Evolutionary conservation across 2,329 filamentous ascomycete species (phyloP).

Genomic region (Hypoxylon sp.): DNA sequence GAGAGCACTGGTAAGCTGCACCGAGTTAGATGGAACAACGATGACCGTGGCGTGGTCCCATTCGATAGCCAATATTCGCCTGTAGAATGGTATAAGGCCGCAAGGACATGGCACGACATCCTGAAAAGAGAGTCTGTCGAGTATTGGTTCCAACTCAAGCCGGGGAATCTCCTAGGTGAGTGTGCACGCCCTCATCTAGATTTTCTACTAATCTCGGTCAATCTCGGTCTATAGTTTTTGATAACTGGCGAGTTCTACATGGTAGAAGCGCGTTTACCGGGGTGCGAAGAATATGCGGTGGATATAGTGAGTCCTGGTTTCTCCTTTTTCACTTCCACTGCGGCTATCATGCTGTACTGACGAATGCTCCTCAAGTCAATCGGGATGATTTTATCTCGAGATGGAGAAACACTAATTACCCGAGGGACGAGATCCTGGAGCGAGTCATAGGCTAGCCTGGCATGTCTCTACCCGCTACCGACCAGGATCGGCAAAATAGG

Average conservation of each 20-base stretch:
- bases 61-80: constrained; percentile 63
- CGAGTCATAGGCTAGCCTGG: constrained; percentile 48
- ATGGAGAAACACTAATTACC: constrained; percentile 77
- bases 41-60: constrained; percentile 81
- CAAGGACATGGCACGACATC: constrained; percentile 78
- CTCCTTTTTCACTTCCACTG: constrained; percentile 10
- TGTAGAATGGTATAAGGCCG: constrained; percentile 81
- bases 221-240: constrained; percentile 73
- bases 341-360: constrained; percentile 28
- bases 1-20: constrained; percentile 52
- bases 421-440: constrained; percentile 59
- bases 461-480: constrained; percentile 24
- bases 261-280: constrained; percentile 87
- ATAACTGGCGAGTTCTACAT: constrained; percentile 96
- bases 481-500: constrained; percentile 30
- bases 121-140: constrained; percentile 74
- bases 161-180: constrained; percentile 82
- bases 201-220: constrained; percentile 35
- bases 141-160: constrained; percentile 84
- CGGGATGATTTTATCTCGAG: constrained; percentile 84
- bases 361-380: constrained; percentile 66
- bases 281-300: constrained; percentile 88
- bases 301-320: constrained; percentile 75
- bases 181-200: not conserved
- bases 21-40: constrained; percentile 92